A percentile compares a stretch with the other conserved stretches of the same genome.
Evolutionary conservation across 768 basidiomycete species (phyloP).

Genomic region (Lactarius pseudohatsudake): DNA sequence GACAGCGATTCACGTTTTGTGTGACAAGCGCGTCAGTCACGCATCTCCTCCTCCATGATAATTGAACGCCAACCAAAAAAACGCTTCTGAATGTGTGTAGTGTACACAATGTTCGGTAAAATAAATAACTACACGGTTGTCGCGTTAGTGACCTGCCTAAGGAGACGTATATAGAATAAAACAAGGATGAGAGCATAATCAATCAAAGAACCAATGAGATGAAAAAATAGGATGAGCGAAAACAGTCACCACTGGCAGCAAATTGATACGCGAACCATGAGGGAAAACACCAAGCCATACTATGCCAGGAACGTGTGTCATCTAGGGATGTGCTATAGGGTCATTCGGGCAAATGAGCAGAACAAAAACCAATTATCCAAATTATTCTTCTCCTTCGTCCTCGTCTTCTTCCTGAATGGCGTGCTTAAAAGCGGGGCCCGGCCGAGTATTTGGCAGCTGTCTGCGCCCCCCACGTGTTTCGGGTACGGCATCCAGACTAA

Average conservation of each 20-base stretch:
- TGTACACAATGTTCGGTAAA: constrained; percentile 9
- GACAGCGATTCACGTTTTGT: neutral
- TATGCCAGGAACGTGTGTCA: constrained; percentile 7
- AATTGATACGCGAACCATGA: constrained; percentile 16
- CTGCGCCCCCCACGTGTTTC: constrained; percentile 55
- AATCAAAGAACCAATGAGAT: constrained; percentile 19
- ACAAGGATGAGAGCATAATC: constrained; percentile 21
- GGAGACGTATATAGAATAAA: constrained; percentile 21
- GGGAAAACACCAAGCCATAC: constrained; percentile 8
- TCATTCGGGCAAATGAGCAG: constrained; percentile 9
- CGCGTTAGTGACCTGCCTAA: constrained; percentile 21
- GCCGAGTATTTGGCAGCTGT: constrained; percentile 61
- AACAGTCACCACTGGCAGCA: constrained; percentile 6
- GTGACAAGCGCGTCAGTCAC: constrained; percentile 26
- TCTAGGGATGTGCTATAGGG: constrained; percentile 17
- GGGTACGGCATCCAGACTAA: constrained; percentile 48
- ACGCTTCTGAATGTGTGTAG: neutral
- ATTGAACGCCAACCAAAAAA: neutral
- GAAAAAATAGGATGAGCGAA: constrained; percentile 5
- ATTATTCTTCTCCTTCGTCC: constrained; percentile 62
- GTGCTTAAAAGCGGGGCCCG: constrained; percentile 64
- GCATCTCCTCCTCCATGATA: too few species aligned
- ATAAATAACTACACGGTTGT: constrained; percentile 22
- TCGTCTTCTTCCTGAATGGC: constrained; percentile 86
- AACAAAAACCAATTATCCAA: constrained; percentile 5